Base-by-base conservation (phyloP, 805 yeast species). In the Ogataea pignaliae region DNA sequence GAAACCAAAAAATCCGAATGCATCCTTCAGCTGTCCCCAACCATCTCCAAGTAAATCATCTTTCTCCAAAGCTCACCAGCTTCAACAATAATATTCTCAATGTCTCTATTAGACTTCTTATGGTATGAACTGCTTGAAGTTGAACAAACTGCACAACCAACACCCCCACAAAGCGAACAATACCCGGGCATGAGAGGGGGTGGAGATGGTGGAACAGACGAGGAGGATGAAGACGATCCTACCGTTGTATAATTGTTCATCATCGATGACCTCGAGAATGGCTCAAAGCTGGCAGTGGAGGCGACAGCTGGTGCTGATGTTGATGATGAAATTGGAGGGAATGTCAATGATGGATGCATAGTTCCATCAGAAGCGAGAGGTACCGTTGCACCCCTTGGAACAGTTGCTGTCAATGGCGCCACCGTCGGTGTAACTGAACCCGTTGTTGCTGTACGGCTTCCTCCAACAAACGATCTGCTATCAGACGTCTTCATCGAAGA, bases 41-140 rank as follows among this genome's bases (percentile, higher is more conserved):
- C 70, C 52, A 75, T 66, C 58, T 80, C 85, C 45, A 69, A 65
- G 72, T 79, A 86, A 34, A 85, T 66, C 87, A 91, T 86, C 55
- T 81, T 83, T 51, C 96, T 71, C 95, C 95, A 88, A 36, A 85
- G 70, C 56, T 88, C 95, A 29, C 96, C 95, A 2, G 95, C 90
- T 60, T 83, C 90, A 43, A 70, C 67, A 36, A 87, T 72, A 28
- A 88, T 73, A 51, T 82, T 83, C 56, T 85, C 89, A 60, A 88
- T 83, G 52, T 85, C 88, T 46, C 69, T 52, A 39, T 55, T 60
- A 12, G 65, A 59, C 41, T 60, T 60, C 18, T 51, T 54, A 21
- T 47, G 44, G 8, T 39, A 46, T 40, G 47, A 51, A 28, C 39
- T 29, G 38, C 40, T 41, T 17, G 52, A 40, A 16, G 45, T 17